Percentiles rank a stretch among this genome's conserved stretches.
Conservation (phyloP, 805 yeast species). For the Vanderwaltozyma polyspora region DNA sequence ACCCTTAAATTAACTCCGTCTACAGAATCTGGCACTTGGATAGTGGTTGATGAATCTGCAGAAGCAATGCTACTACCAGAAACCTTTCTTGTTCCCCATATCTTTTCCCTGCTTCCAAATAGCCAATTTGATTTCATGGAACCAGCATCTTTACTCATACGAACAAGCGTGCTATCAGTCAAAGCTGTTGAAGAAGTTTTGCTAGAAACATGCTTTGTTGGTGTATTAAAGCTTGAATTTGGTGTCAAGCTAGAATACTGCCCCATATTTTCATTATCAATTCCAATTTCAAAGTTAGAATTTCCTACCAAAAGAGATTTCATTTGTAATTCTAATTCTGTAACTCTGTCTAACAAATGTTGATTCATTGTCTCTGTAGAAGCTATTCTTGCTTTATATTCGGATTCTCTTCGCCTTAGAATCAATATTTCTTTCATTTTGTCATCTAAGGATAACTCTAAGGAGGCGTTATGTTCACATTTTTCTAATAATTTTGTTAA, state of each 20-base stretch:
- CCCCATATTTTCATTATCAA: conserved; percentile 11
- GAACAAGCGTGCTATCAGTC: conserved; percentile 6
- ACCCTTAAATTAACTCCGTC: too few relatives aligned
- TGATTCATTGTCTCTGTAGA: conserved; percentile 16
- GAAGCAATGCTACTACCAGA: conserved; percentile 11
- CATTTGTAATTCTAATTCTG: conserved; percentile 12
- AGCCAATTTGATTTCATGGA: conserved; percentile 3
- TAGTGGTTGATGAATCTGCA: conserved; percentile 7
- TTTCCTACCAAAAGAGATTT: conserved; percentile 9
- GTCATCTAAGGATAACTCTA: conserved; percentile 14
- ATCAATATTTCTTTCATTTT: conserved; percentile 6
- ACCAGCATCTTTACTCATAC: conserved; percentile 1
- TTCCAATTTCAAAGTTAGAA: conserved; percentile 9
- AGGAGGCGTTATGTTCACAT: conserved; percentile 14
- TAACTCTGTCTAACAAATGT: conserved; percentile 14
- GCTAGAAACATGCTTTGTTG: not conserved
- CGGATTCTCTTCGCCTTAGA: conserved; percentile 6
- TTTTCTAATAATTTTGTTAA: conserved; percentile 14
- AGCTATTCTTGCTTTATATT: conserved; percentile 6
- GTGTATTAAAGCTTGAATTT: too few relatives aligned
- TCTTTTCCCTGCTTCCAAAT: not conserved
- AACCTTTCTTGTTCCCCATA: conserved; percentile 5
- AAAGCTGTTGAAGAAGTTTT: conserved; percentile 7
- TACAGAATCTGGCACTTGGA: conserved; percentile 3
- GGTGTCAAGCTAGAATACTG: too few relatives aligned